Conservation (phyloP, 2,329 filamentous ascomycete genomes). For the Arthrocladium fulminans region DNA sequence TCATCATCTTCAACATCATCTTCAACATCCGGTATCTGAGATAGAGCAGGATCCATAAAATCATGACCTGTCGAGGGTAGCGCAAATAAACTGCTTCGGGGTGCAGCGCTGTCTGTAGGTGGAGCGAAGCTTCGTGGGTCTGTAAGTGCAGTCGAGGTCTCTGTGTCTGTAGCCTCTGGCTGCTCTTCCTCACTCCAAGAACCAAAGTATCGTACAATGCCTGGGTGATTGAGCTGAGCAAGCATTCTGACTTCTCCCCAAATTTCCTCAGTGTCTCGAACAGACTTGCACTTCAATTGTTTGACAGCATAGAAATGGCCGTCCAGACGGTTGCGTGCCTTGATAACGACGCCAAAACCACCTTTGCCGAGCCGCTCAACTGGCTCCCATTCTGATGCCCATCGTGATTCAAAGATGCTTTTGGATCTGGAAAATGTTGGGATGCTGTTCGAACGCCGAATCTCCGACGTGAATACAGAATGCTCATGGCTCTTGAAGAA, state of each 20-base stretch:
- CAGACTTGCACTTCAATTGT: constrained; percentile 78
- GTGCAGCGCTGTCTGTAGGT: constrained; percentile 1
- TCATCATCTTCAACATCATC: constrained; percentile 45
- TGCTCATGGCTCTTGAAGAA: constrained; percentile 16
- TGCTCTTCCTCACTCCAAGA: constrained; percentile 76
- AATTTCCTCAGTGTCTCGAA: constrained; percentile 52
- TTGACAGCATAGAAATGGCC: constrained; percentile 93
- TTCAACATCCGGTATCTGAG: constrained; percentile 48
- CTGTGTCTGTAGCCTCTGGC: background rate
- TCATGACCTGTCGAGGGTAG: constrained; percentile 55
- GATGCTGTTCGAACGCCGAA: background rate
- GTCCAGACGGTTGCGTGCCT: constrained; percentile 88
- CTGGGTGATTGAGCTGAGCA: constrained; percentile 85
- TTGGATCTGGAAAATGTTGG: background rate
- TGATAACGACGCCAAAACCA: constrained; percentile 92
- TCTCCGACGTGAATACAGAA: constrained; percentile 20
- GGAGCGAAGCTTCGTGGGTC: constrained; percentile 6
- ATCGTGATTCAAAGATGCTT: constrained; percentile 53
- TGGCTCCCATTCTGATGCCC: constrained; percentile 82
- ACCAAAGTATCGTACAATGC: constrained; percentile 82
- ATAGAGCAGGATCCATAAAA: constrained; percentile 84
- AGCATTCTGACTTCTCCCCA: constrained; percentile 81
- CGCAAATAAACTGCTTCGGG: constrained; percentile 5
- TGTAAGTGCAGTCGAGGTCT: constrained; percentile 7
- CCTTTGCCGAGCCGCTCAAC: constrained; percentile 83